Conservation (phyloP, 768 basidiomycete genomes). For the Pleurotus djamor region DNA sequence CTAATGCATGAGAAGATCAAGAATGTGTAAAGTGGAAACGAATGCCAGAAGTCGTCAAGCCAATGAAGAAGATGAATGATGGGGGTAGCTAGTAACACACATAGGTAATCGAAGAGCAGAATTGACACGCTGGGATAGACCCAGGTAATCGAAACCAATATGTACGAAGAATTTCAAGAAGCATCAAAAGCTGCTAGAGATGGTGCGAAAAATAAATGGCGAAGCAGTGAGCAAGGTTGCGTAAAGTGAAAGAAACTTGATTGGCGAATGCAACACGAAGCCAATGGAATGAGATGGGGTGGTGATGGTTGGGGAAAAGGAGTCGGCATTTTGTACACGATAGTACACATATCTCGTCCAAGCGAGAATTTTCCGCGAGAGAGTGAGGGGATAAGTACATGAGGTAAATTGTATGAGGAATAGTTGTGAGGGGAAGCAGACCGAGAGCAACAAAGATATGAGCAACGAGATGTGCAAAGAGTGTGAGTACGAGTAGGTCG, state of each 20-base stretch:
- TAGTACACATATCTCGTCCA: conserved; percentile 33
- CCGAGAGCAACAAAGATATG: conserved; percentile 5
- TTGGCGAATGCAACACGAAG: not conserved
- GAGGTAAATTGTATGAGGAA: not conserved
- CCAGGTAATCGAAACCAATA: not conserved
- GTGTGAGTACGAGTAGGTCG: not conserved
- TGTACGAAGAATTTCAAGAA: not conserved
- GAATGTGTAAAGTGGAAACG: not conserved
- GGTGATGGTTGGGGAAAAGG: not conserved
- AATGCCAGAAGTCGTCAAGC: not conserved
- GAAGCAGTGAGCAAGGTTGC: conserved; percentile 5
- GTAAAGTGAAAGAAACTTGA: not conserved
- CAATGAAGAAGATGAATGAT: not conserved
- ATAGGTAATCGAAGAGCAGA: not conserved
- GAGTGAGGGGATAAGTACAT: not conserved
- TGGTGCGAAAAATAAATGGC: not conserved
- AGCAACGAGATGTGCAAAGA: conserved; percentile 6
- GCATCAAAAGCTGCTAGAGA: conserved; percentile 5
- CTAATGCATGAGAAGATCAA: not conserved
- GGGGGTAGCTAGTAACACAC: not conserved
- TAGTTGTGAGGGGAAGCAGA: not conserved
- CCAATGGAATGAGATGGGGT: not conserved
- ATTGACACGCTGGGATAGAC: not conserved
- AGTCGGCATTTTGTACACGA: not conserved
- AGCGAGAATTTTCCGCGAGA: conserved; percentile 28